Percentiles rank a stretch among this genome's conserved stretches.
Evolutionary conservation across 2,329 filamentous ascomycete genomes (phyloP).

Genomic region (Penicillium sp.): DNA sequence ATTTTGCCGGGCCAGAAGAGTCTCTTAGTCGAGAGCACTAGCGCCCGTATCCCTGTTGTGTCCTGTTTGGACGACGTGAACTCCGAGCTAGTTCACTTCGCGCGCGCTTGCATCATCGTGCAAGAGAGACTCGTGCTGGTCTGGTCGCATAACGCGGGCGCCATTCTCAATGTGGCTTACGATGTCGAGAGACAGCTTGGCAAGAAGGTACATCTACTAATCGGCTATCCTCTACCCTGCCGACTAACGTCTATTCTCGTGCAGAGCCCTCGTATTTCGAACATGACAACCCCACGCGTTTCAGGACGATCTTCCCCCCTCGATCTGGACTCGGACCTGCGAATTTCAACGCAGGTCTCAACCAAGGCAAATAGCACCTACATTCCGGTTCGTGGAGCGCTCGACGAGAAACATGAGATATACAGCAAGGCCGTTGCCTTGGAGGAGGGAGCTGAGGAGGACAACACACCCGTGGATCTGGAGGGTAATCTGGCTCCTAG

Average conservation of each 20-base stretch:
- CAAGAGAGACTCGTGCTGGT: slow-evolving; percentile 7
- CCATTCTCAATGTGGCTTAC: slow-evolving; percentile 14
- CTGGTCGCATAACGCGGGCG: slow-evolving; percentile 14
- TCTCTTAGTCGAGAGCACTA: slow-evolving; percentile 7
- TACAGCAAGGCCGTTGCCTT: slow-evolving; percentile 18
- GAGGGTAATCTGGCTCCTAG: slow-evolving; percentile 11
- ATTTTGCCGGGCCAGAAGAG: slow-evolving; percentile 7
- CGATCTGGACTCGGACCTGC: background rate
- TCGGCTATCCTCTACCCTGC: background rate
- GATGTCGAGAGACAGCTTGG: slow-evolving; percentile 18
- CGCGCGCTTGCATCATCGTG: slow-evolving; percentile 7
- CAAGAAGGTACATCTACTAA: background rate
- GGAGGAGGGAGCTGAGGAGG: slow-evolving; percentile 11
- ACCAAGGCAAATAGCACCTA: slow-evolving; percentile 1
- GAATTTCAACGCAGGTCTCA: background rate
- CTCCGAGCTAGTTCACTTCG: slow-evolving; percentile 3
- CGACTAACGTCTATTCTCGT: background rate
- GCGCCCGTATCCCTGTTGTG: slow-evolving; percentile 10
- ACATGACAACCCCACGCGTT: slow-evolving; percentile 7
- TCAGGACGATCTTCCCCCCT: slow-evolving; percentile 15
- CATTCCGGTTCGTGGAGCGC: slow-evolving; percentile 12
- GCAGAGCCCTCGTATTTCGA: slow-evolving; percentile 9
- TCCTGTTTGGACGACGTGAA: slow-evolving; percentile 3
- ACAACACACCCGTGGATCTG: slow-evolving; percentile 8
- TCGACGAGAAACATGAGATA: slow-evolving; percentile 18